A percentile compares a stretch with the other conserved stretches of the same genome.
Evolutionary conservation across 1,284 basidiomycete genomes (phyloP).

Genomic region (Cryptococcus hybrid): DNA sequence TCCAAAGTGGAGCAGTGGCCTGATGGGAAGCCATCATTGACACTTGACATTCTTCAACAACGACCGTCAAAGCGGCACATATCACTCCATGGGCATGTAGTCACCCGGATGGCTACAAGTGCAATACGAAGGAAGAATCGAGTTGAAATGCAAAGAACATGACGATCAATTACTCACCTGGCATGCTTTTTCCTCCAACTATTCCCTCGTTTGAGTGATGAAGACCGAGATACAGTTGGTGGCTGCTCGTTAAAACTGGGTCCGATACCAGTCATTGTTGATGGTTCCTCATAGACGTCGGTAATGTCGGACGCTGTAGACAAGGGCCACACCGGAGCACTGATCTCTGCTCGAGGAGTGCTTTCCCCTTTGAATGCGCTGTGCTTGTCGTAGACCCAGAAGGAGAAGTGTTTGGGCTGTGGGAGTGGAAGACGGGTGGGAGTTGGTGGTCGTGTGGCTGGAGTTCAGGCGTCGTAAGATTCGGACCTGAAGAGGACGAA

Average conservation of each 20-base stretch:
- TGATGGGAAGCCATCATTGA: too few species aligned
- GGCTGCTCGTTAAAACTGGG: neutral
- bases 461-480: constrained; percentile 10
- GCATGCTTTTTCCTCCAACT: constrained; percentile 37
- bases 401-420: constrained; percentile 13
- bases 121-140: too few species aligned
- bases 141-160: too few species aligned
- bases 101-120: too few species aligned
- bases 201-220: constrained; percentile 16
- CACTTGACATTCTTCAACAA: too few species aligned
- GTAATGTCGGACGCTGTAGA: constrained; percentile 1
- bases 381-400: constrained; percentile 24
- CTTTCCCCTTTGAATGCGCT: constrained; percentile 22
- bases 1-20: too few species aligned
- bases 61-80: too few species aligned
- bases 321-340: constrained; percentile 25
- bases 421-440: neutral
- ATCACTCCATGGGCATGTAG: too few species aligned
- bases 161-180: constrained; percentile 28
- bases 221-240: constrained; percentile 4
- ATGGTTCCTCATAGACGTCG: constrained; percentile 3
- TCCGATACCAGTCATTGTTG: neutral
- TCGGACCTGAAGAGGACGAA: constrained; percentile 9
- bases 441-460: constrained; percentile 1
- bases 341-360: constrained; percentile 31